These are phyloP conservation scores for Hanseniaspora guilliermondii DNA, from an alignment of 805 yeast species.

Conservation along the genomic window DNA sequence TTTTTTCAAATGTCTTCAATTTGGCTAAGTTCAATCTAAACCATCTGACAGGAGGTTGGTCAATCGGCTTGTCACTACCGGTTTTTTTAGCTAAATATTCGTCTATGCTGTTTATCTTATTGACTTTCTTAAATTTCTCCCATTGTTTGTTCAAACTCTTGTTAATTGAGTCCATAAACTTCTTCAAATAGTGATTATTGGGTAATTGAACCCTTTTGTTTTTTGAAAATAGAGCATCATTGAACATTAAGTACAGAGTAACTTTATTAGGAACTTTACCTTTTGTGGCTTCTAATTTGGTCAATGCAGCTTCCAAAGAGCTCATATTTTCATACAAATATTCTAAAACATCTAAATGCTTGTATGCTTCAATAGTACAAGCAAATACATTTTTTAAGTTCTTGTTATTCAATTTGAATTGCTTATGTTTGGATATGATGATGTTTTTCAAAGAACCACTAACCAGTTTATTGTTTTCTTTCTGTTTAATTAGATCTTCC, in stretches of 20 bases:
- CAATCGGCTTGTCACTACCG: slow-evolving; percentile 19
- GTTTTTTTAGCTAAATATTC: slow-evolving; percentile 17
- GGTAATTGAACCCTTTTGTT: slow-evolving; percentile 68
- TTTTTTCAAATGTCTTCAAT: slow-evolving; percentile 27
- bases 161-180: slow-evolving; percentile 64
- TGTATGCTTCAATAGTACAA: slow-evolving; percentile 62
- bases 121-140: slow-evolving; percentile 60
- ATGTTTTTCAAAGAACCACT: slow-evolving; percentile 45
- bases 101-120: slow-evolving; percentile 38
- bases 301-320: slow-evolving; percentile 15
- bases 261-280: slow-evolving; percentile 34
- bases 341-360: slow-evolving; percentile 51
- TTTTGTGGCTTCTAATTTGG: slow-evolving; percentile 46
- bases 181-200: slow-evolving; percentile 78
- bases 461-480: slow-evolving; percentile 21
- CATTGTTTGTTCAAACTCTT: slow-evolving; percentile 65
- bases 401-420: slow-evolving; percentile 35
- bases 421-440: slow-evolving; percentile 39
- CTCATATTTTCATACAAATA: slow-evolving; percentile 46
- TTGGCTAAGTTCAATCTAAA: slow-evolving; percentile 59
- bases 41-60: slow-evolving; percentile 70
- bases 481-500: slow-evolving; percentile 23
- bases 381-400: slow-evolving; percentile 84
- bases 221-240: slow-evolving; percentile 65
- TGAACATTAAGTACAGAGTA: slow-evolving; percentile 46